Conservation (phyloP, 2,329 filamentous ascomycete species). For the Pseudogymnoascus pannorum region DNA sequence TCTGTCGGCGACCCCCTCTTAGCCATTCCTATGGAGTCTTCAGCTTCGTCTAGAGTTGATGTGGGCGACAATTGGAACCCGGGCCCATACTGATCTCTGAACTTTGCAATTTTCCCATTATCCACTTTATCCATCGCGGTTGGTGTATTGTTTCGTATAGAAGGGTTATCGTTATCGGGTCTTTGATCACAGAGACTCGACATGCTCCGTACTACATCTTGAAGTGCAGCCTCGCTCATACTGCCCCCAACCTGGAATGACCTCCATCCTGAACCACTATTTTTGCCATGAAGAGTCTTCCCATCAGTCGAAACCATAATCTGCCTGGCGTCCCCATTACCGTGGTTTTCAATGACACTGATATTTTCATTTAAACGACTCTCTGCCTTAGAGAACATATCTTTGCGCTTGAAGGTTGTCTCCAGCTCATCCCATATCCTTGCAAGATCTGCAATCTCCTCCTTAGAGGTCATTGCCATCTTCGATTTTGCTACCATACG, state of each 20-base stretch:
- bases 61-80: conserved; percentile 12
- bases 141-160: conserved; percentile 13
- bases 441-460: conserved; percentile 28
- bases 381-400: conserved; percentile 30
- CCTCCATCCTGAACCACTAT: conserved; percentile 27
- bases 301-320: conserved; percentile 33
- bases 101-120: conserved; percentile 17
- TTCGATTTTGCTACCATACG: conserved; percentile 29
- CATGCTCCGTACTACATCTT: conserved; percentile 29
- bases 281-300: conserved; percentile 28
- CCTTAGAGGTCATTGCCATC: conserved; percentile 21
- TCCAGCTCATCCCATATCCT: conserved; percentile 32
- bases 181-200: conserved; percentile 18
- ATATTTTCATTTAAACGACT: conserved; percentile 25
- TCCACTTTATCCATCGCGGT: conserved; percentile 12
- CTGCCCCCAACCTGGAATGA: conserved; percentile 31
- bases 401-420: conserved; percentile 27
- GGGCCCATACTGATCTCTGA: conserved; percentile 23
- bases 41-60: neutral
- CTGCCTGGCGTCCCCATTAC: conserved; percentile 30
- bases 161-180: conserved; percentile 13
- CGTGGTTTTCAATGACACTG: conserved; percentile 31
- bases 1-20: neutral
- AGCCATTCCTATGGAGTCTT: neutral
- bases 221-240: conserved; percentile 25